These are phyloP conservation scores for Sporothrix variecibatus DNA, from an alignment of 2,329 filamentous ascomycete species.

Conservation along the genomic window DNA sequence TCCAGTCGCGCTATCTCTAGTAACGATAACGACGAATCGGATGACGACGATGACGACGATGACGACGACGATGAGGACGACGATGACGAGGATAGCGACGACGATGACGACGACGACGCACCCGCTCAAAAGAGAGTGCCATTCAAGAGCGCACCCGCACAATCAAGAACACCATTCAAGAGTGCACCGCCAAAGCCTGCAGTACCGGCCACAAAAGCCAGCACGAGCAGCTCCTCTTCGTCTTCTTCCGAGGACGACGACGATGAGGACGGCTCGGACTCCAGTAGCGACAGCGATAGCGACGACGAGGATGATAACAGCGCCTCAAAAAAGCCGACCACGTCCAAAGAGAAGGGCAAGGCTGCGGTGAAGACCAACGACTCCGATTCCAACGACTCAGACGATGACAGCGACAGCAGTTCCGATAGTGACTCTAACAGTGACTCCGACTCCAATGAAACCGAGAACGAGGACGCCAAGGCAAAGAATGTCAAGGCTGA, in stretches of 20 bases:
- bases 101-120: neutral
- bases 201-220: neutral
- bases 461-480: neutral
- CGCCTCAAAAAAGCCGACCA: neutral
- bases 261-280: slow-evolving; percentile 5
- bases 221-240: neutral
- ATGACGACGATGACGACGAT: neutral
- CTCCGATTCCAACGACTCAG: neutral
- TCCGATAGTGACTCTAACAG: neutral
- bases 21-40: neutral
- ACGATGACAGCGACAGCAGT: neutral
- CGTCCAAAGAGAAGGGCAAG: neutral
- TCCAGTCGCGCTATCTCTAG: neutral
- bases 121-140: neutral
- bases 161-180: neutral
- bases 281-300: neutral
- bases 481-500: neutral
- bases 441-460: slow-evolving; percentile 6
- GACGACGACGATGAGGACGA: neutral
- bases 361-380: neutral
- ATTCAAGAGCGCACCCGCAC: neutral
- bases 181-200: neutral
- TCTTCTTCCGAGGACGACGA: slow-evolving; percentile 3
- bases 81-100: neutral
- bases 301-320: neutral